Conservation (phyloP, 2,329 filamentous ascomycete species). For the Lasiodiplodia hormozganensis region DNA sequence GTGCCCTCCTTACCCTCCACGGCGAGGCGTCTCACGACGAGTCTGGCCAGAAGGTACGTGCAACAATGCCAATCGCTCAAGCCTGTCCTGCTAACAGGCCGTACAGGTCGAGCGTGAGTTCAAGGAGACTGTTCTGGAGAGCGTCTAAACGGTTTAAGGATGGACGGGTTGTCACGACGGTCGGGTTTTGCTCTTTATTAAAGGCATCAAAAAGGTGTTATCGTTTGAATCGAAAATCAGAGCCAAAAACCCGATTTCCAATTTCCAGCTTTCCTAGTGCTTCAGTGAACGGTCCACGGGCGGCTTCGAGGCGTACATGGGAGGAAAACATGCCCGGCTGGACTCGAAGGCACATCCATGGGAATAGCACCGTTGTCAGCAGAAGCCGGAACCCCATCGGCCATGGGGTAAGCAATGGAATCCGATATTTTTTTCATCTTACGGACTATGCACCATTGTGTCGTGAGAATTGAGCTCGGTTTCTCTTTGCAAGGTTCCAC, state of each 20-base stretch:
- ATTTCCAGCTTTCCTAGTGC: conserved; percentile 22
- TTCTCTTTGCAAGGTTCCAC: neutral
- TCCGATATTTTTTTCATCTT: conserved; percentile 16
- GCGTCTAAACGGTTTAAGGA: conserved; percentile 72
- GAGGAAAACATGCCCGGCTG: conserved; percentile 13
- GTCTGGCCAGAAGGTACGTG: conserved; percentile 89
- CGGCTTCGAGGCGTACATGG: conserved; percentile 20
- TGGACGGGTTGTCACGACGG: conserved; percentile 37
- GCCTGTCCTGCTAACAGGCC: conserved; percentile 12
- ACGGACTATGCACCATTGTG: neutral
- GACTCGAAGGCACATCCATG: conserved; percentile 11
- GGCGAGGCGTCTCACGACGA: conserved; percentile 97
- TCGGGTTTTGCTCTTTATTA: conserved; percentile 36
- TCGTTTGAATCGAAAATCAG: conserved; percentile 30
- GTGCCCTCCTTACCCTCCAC: conserved; percentile 93
- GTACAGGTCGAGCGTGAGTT: conserved; percentile 82
- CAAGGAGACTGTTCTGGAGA: conserved; percentile 96
- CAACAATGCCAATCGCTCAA: too few relatives aligned
- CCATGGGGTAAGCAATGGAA: conserved; percentile 2
- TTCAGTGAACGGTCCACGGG: conserved; percentile 23
- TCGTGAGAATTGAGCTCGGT: neutral
- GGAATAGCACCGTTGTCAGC: neutral
- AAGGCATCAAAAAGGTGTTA: conserved; percentile 52
- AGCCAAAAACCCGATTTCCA: conserved; percentile 30
- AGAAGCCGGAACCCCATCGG: neutral